phyloP scores from a whole-genome alignment of 2,329 filamentous ascomycete species.

The Pseudohalonectria lignicola region DNA sequence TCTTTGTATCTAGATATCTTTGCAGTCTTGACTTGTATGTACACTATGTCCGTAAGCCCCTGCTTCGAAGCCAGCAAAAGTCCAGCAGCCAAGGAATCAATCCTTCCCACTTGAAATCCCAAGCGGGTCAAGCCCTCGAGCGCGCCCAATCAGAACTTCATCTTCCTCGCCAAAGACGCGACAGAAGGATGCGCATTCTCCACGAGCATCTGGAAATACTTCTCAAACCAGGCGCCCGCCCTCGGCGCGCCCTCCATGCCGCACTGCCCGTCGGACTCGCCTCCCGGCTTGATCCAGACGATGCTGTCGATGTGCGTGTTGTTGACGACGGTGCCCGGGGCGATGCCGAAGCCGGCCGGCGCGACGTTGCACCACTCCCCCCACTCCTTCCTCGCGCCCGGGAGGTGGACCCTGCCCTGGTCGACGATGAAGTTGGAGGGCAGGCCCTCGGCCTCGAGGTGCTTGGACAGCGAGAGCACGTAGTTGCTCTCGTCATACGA shows the following conservation, averaged over 20 bases:
- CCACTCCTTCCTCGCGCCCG: conserved; percentile 24
- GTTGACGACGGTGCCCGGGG: conserved; percentile 21
- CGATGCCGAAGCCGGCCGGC: conserved; percentile 25
- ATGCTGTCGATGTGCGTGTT: conserved; percentile 27
- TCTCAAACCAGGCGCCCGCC: conserved; percentile 29
- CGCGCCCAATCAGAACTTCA: conserved; percentile 2
- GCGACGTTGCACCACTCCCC: conserved; percentile 32
- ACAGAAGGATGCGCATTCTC: conserved; percentile 21
- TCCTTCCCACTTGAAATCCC: too few relatives aligned
- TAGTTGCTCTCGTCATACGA: conserved; percentile 30
- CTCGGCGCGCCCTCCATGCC: conserved; percentile 22
- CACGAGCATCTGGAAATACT: conserved; percentile 27
- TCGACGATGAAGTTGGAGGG: conserved; percentile 33
- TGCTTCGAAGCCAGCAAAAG: too few relatives aligned
- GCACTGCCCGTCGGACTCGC: conserved; percentile 29
- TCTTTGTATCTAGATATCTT: too few relatives aligned
- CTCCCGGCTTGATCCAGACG: conserved; percentile 33
- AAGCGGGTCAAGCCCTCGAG: too few relatives aligned
- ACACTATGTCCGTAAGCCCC: too few relatives aligned
- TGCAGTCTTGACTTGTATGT: too few relatives aligned
- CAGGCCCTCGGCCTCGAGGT: conserved; percentile 24
- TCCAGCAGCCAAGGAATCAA: too few relatives aligned
- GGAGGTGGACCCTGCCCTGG: conserved; percentile 26
- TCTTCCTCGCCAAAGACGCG: conserved; percentile 9
- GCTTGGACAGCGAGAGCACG: conserved; percentile 22